phyloP scores from a whole-genome alignment of 139 green algal genomes.

The Protoeuglena noctilucae region DNA sequence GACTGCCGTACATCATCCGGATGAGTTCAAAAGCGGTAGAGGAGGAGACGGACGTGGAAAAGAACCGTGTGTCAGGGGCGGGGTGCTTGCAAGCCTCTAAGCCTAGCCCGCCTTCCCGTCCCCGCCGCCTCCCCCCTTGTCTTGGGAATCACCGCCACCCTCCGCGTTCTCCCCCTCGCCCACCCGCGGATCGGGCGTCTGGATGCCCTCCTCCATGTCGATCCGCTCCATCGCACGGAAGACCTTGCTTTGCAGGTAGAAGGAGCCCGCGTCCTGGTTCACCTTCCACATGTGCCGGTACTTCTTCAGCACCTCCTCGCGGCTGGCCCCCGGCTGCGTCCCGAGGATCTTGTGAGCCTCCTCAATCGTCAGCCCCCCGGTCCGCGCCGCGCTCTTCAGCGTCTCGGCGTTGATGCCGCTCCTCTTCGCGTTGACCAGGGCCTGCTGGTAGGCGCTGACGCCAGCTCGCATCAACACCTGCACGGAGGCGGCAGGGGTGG shows the following conservation, averaged over 20 bases:
- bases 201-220: conserved; percentile 1
- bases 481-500: too few species aligned
- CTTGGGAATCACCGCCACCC: too few species aligned
- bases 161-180: background rate
- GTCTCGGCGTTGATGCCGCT: background rate
- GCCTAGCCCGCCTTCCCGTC: too few species aligned
- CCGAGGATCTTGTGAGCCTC: background rate
- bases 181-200: background rate
- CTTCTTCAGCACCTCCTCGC: conserved; percentile 1
- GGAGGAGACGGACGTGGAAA: too few species aligned
- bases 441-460: background rate
- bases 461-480: background rate
- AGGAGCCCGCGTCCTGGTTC: conserved; percentile 6
- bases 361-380: background rate
- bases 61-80: too few species aligned
- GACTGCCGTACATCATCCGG: too few species aligned
- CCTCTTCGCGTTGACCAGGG: background rate
- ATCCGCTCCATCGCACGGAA: conserved; percentile 8
- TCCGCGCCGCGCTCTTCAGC: background rate
- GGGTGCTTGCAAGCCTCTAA: too few species aligned
- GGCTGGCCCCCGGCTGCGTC: background rate
- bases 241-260: conserved; percentile 11
- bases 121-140: too few species aligned
- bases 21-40: too few species aligned
- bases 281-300: conserved; percentile 8